Evolutionary conservation across 2,329 filamentous ascomycete genomes (phyloP).

Genomic region (Pseudonectria foliicola): DNA sequence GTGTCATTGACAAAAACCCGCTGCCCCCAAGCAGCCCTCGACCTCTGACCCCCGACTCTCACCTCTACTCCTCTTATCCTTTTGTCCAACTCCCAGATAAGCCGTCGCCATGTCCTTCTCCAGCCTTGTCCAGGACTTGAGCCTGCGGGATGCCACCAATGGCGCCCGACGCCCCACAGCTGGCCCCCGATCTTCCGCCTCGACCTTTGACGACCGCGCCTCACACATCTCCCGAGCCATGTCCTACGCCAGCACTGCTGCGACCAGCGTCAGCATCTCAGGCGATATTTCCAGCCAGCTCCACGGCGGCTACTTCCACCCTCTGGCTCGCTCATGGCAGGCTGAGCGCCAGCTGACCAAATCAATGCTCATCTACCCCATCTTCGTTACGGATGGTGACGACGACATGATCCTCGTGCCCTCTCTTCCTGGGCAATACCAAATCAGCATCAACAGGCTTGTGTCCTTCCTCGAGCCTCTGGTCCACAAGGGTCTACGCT

Average conservation of each 20-base stretch:
- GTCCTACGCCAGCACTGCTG: conserved; percentile 60
- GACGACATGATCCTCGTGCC: conserved; percentile 88
- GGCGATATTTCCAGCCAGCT: conserved; percentile 77
- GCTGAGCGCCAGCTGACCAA: conserved; percentile 80
- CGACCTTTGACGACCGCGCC: conserved; percentile 51
- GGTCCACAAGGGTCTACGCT: conserved; percentile 80
- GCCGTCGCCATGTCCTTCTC: conserved; percentile 54
- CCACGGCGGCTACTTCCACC: conserved; percentile 76
- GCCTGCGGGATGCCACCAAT: conserved; percentile 45
- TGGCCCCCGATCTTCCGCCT: conserved; percentile 39
- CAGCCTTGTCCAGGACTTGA: conserved; percentile 58
- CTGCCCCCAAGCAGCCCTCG: conserved; percentile 4
- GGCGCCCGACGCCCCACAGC: conserved; percentile 39
- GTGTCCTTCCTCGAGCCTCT: conserved; percentile 80
- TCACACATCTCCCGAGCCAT: conserved; percentile 57
- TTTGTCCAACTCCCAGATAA: conserved; percentile 4
- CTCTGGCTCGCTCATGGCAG: conserved; percentile 74
- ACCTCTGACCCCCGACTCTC: conserved; percentile 3
- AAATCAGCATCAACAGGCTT: conserved; percentile 79
- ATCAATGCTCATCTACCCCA: conserved; percentile 97
- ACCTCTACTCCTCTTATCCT: conserved; percentile 2
- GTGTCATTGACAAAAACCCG: conserved; percentile 6
- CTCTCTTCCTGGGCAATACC: conserved; percentile 83
- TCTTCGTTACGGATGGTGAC: conserved; percentile 91
- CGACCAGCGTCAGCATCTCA: conserved; percentile 62